A percentile compares a stretch with the other conserved stretches of the same genome.
Evolutionary conservation across 2,329 filamentous ascomycete genomes (phyloP).

Genomic region (Paecilomyces fulvus): DNA sequence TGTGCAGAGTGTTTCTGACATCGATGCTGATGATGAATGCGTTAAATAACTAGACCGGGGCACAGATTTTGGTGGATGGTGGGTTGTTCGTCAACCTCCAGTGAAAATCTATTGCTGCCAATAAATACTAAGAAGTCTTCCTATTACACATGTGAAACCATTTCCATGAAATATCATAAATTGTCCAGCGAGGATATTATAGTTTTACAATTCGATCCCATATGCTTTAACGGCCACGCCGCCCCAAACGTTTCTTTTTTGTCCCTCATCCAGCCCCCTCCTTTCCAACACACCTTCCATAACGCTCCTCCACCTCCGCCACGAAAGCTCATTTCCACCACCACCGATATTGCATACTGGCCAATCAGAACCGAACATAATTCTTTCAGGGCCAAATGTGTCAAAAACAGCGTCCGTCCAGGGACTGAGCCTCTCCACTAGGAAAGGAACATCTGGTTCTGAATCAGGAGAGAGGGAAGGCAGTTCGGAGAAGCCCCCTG

Average conservation of each 20-base stretch:
- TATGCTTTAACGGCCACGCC: constrained; percentile 68
- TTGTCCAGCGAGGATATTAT: not conserved
- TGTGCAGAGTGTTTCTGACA: not conserved
- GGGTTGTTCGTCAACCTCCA: constrained; percentile 86
- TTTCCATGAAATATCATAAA: not conserved
- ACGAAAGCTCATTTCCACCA: constrained; percentile 50
- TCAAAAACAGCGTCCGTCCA: constrained; percentile 67
- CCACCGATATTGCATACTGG: constrained; percentile 72
- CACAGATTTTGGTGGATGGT: constrained; percentile 78
- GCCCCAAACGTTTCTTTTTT: constrained; percentile 62
- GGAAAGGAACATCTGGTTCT: constrained; percentile 12
- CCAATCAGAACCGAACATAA: constrained; percentile 94
- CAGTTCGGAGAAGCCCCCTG: constrained; percentile 76
- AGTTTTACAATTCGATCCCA: constrained; percentile 14
- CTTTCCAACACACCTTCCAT: constrained; percentile 56
- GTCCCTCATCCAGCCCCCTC: constrained; percentile 47
- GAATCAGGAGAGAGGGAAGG: constrained; percentile 31
- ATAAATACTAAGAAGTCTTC: not conserved
- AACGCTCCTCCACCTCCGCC: constrained; percentile 66
- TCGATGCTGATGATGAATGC: constrained; percentile 1
- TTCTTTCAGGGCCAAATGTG: constrained; percentile 60
- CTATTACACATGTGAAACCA: not conserved
- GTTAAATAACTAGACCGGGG: constrained; percentile 50
- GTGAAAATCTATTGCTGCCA: constrained; percentile 28
- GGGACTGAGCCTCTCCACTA: constrained; percentile 53